Base-by-base conservation (phyloP, 805 yeast species). In the Ogataea angusta region DNA sequence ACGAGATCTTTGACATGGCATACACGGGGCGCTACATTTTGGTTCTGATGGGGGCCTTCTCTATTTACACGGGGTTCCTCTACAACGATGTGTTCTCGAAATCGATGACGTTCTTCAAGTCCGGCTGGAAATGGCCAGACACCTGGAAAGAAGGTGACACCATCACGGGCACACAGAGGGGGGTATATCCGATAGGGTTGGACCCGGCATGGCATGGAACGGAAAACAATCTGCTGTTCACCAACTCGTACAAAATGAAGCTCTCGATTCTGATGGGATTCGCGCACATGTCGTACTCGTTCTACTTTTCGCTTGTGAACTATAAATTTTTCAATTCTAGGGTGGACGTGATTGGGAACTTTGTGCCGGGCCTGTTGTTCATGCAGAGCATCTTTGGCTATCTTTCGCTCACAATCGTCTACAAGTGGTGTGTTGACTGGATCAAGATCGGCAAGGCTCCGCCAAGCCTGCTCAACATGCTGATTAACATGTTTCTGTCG, bases 191-290 rank as follows among this genome's bases (percentile, higher is more conserved):
- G 19, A 62, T 80, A 42, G 90, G 90, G 42, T 59, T 82, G 36
- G 90, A 83, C 63, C 75, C 78, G 62, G 78, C 76, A 12, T 83
- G 90, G 90, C 90, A 83, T 57, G 88, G 88, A n/a, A 66, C 88
- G 23, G 90, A 83, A 45, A 83, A 82, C 56, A 80, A 77, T 23
- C 64, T 83, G 41, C 60, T 83, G 36, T 83, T 83, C 58, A 68
- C 85, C 22, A 83, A 83, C 57, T 82, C 89, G 0, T 82, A 80
- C 62, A 83, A 83, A 60, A 83, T 83, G 90, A 83, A 83, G 52
- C 63, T 83, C 43, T 82, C 89, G 1, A 78, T 83, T 45, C 65
- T 83, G 42, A 80, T 83, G 85, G 90, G 90, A 18, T 82, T 77
- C 56, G 65, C 74, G 33, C 90, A 83, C 59, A 83, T 83, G 90